Evolutionary conservation across 306 rosid genomes (phyloP).

Genomic region (Sindora glabra): DNA sequence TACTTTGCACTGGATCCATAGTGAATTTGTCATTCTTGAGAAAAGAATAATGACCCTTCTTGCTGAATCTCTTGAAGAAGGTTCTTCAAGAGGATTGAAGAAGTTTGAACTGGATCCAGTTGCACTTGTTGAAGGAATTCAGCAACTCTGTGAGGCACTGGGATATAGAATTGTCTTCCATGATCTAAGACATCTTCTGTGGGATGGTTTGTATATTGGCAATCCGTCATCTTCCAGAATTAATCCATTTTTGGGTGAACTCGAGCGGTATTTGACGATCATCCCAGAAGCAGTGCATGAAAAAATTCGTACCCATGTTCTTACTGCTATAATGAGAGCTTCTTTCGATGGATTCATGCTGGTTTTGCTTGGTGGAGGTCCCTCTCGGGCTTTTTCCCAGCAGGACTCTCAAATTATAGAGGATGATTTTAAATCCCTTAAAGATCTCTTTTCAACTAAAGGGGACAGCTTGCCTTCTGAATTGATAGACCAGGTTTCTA

Average conservation of each 20-base stretch:
- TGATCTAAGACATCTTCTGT: slow-evolving; percentile 66
- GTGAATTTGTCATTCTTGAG: slow-evolving; percentile 83
- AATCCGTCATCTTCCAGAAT: slow-evolving; percentile 77
- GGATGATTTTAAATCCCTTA: slow-evolving; percentile 74
- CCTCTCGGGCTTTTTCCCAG: slow-evolving; percentile 69
- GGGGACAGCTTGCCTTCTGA: slow-evolving; percentile 95
- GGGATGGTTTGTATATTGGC: slow-evolving; percentile 84
- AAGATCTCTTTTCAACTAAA: slow-evolving; percentile 85
- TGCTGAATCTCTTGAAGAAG: slow-evolving; percentile 87
- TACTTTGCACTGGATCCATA: slow-evolving; percentile 75
- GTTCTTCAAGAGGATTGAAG: slow-evolving; percentile 75
- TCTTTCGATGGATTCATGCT: slow-evolving; percentile 91
- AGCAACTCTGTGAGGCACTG: slow-evolving; percentile 80
- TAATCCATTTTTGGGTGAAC: slow-evolving; percentile 71
- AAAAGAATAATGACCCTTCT: slow-evolving; percentile 82
- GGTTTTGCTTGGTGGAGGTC: slow-evolving; percentile 97
- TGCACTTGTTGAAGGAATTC: slow-evolving; percentile 89
- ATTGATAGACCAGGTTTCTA: slow-evolving; percentile 66
- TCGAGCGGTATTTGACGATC: slow-evolving; percentile 56
- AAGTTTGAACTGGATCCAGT: slow-evolving; percentile 80
- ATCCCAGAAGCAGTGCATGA: slow-evolving; percentile 71
- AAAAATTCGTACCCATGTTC: slow-evolving; percentile 69
- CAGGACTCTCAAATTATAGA: slow-evolving; percentile 82
- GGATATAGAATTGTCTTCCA: slow-evolving; percentile 78
- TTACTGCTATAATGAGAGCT: slow-evolving; percentile 91